Conservation (phyloP, 2,329 filamentous ascomycete species). For the Lasiodiplodia theobromae region DNA sequence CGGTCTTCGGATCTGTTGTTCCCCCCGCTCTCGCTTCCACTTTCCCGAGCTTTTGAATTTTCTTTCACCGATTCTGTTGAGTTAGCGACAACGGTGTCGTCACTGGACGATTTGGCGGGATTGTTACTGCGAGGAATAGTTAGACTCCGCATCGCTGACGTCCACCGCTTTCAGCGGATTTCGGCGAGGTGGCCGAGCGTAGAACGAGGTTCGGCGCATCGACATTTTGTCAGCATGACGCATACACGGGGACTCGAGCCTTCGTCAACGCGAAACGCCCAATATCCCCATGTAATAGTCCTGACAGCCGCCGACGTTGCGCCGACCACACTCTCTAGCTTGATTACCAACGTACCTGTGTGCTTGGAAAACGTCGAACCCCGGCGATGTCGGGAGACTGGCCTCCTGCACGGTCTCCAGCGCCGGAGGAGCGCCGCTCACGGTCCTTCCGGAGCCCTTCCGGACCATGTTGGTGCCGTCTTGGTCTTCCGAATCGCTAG, state of each 20-base stretch:
- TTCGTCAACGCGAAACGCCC: background rate
- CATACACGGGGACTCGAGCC: conserved; percentile 34
- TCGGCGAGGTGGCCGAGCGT: background rate
- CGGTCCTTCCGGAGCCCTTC: conserved; percentile 59
- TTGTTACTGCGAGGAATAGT: conserved; percentile 21
- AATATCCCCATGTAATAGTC: background rate
- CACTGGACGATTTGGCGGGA: conserved; percentile 38
- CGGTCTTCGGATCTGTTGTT: conserved; percentile 61
- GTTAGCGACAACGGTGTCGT: conserved; percentile 32
- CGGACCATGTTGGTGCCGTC: conserved; percentile 38
- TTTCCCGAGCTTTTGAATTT: conserved; percentile 58
- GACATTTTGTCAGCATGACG: conserved; percentile 43
- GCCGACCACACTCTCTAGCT: background rate
- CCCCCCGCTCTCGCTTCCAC: conserved; percentile 71
- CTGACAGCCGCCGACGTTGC: background rate
- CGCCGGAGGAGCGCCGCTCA: conserved; percentile 64
- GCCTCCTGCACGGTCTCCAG: conserved; percentile 93
- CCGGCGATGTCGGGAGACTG: conserved; percentile 74
- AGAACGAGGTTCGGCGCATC: background rate
- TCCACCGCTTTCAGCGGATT: background rate
- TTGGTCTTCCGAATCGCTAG: conserved; percentile 48
- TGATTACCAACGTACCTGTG: conserved; percentile 32
- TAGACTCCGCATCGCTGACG: background rate
- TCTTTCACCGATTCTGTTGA: conserved; percentile 42
- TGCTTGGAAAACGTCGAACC: conserved; percentile 47